Evolutionary conservation across 2,329 filamentous ascomycete species (phyloP), one percentile per base, ranked within the genome.

Genomic region (Conoideocrella luteorostrata): DNA sequence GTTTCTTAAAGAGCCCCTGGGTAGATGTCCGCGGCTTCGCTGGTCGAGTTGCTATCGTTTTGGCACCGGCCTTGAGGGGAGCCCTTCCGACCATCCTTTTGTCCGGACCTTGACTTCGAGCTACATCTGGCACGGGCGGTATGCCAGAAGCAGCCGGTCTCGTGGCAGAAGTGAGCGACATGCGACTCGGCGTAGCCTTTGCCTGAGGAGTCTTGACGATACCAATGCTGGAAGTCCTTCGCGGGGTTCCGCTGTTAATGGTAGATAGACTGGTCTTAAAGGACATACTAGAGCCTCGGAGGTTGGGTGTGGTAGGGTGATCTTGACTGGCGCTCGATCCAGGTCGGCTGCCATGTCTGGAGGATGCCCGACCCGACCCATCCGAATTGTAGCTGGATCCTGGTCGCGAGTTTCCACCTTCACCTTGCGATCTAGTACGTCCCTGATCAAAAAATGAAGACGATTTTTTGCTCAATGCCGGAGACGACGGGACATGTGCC

Each of bases 401-500:
- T 3, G 75, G 75, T 9, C 73, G 64, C 9, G 74, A 77, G 17
- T 57, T 57, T n/a, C 60, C 60, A 21, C 67, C 70, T 38, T 62
- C 67, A 5, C 69, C 66, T 13, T 72, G 64, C 3, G 74, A 76
- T 17, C 62, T 54, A 4, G 84, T 76, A 6, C 76, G 75, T n/a
- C 81, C 72, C 2, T 71, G 64, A 39, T 80, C 81, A 58, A 86
- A 93, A 61, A 95, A 89, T 44, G 78, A 80, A 0, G 87, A 88
- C 7, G 76, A 70, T 43, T 81, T 78, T 46, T 79, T 78, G 41
- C 74, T 78, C 36, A 85, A 63, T 1, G 78, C 78, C 4, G 90
- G 89, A 1, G 89, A 93, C 0, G 86, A 80, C 0, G 89, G 86
- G 23, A 95, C 69, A 37, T 81, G 78, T 3, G 88, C 77, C 5